phyloP scores from a whole-genome alignment of 1,284 basidiomycete genomes.

The Heterobasidion irregulare region DNA sequence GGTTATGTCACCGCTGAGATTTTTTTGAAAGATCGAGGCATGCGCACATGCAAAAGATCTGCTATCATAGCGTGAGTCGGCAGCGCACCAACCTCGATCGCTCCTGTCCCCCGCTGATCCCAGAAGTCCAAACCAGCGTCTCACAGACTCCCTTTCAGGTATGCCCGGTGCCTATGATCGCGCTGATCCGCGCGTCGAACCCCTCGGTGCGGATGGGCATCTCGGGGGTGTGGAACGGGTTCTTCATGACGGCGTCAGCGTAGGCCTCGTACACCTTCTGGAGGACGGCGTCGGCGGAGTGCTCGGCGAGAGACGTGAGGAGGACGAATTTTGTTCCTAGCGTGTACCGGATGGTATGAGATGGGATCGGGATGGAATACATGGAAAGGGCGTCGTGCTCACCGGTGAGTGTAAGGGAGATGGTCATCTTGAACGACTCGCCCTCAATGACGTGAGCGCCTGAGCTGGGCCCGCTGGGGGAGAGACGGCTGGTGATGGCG shows the following conservation, averaged over 20 bases:
- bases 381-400: conserved; percentile 1
- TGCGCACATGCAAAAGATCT: no score
- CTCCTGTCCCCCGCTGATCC: no score
- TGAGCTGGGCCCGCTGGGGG: conserved; percentile 75
- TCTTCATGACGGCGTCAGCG: conserved; percentile 96
- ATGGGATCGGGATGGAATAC: background rate
- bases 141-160: background rate
- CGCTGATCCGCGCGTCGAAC: conserved; percentile 72
- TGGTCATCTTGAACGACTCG: conserved; percentile 87
- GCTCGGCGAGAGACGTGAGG: conserved; percentile 73
- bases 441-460: conserved; percentile 93
- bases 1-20: no score
- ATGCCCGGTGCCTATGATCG: conserved; percentile 41
- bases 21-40: no score
- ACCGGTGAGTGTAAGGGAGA: conserved; percentile 93
- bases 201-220: conserved; percentile 94
- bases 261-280: conserved; percentile 88
- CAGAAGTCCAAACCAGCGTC: background rate
- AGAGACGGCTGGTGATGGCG: conserved; percentile 90
- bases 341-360: conserved; percentile 2
- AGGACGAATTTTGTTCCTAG: conserved; percentile 97
- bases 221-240: conserved; percentile 97
- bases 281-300: conserved; percentile 63
- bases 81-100: no score
- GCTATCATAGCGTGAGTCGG: no score